Conservation (phyloP, 2,329 filamentous ascomycete genomes). For the Ophiostoma sp. region DNA sequence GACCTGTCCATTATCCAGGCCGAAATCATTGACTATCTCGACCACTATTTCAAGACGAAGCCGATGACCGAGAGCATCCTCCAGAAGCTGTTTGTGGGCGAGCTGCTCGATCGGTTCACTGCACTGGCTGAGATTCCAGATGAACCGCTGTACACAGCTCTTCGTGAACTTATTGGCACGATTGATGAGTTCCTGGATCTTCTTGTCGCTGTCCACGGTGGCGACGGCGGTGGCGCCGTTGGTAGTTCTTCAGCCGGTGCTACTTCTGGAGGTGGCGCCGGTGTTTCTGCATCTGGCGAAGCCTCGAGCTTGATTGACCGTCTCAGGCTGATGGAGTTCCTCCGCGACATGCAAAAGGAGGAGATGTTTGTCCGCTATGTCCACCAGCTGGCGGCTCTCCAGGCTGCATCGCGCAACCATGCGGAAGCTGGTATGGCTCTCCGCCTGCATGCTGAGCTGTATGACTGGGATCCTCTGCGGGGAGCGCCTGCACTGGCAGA, state of each 20-base stretch:
- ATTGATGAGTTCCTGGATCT: constrained; percentile 89
- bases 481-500: constrained; percentile 62
- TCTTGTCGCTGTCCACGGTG: constrained; percentile 80
- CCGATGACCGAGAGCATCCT: constrained; percentile 80
- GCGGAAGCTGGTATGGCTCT: constrained; percentile 86
- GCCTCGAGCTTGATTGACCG: constrained; percentile 81
- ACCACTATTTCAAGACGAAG: constrained; percentile 83
- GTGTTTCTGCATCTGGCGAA: constrained; percentile 47
- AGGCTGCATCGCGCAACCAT: constrained; percentile 68
- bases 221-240: constrained; percentile 47
- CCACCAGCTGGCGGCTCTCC: constrained; percentile 77
- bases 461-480: constrained; percentile 77
- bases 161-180: constrained; percentile 74
- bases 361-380: constrained; percentile 96
- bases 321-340: constrained; percentile 87
- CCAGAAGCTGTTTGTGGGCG: constrained; percentile 86
- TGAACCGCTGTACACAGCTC: constrained; percentile 67
- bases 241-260: not conserved
- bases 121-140: constrained; percentile 59
- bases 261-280: not conserved
- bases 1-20: constrained; percentile 88
- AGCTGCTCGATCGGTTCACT: constrained; percentile 76
- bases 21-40: constrained; percentile 92
- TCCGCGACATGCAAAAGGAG: constrained; percentile 93
- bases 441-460: constrained; percentile 84